Base-by-base conservation (phyloP, 352 stramenopile species). In the Phytophthora idaei region DNA sequence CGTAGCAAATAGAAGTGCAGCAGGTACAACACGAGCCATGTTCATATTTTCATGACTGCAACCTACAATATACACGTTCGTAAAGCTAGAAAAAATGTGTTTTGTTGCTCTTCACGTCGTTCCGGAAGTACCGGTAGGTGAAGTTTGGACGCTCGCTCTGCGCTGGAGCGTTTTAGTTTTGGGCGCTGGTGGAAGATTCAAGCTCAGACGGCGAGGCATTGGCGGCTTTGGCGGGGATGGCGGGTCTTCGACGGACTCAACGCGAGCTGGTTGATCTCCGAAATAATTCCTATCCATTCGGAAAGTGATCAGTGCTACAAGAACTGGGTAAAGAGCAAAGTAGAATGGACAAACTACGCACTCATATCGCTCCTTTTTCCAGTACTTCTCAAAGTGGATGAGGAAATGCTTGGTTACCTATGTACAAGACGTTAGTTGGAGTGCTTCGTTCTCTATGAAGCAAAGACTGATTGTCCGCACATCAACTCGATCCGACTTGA, bases 341-440 rank as follows among this genome's bases (percentile, higher is more conserved):
- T 9, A 49, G 14, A 21, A 31, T 53, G 6, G 11, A 37, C 32
- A 8, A 31, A 57, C n/a, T 21, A 77, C 73, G 31, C 46, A 89
- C 78, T 89, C 76, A 37, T 90, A 94, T 56, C 71, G 64, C 55
- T 94, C 86, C 31, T 77, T 82, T 57, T 87, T 87, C 86, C 86
- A 94, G 52, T 82, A 88, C 77, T 93, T 94, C 53, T 92, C 81
- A 59, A 93, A 94, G 42, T 90, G 80, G 12, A 85, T 64, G 11
- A 81, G 54, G 58, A 94, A 94, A 17, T 80, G 61, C 50, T 85
- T 85, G 27, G 72, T 81, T n/a, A 89, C 78, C 66, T 90, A 47
- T n/a, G 41, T 28, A 46, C 10, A 47, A n/a, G 7, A 25, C 12
- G 49, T 48, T 63, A 63, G n/a, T 1, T 60, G 21, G 15, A 12